phyloP scores from a whole-genome alignment of 179 eudicot species.

The Beta corolliflora region DNA sequence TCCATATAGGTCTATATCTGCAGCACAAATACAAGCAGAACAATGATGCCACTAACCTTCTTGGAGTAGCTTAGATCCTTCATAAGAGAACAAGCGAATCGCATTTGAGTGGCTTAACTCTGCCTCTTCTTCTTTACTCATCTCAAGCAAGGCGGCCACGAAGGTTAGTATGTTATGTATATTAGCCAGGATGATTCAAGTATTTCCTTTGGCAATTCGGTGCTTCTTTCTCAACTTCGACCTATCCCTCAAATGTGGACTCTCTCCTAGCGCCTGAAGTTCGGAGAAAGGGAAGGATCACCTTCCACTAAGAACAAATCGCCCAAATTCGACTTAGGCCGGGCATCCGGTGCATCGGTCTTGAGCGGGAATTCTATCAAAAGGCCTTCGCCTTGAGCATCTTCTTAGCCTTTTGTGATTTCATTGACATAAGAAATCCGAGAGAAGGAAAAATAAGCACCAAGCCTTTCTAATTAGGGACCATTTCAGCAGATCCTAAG shows the following conservation, averaged over 20 bases:
- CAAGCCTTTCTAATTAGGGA: slow-evolving; percentile 71
- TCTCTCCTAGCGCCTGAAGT: slow-evolving; percentile 25
- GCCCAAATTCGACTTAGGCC: slow-evolving; percentile 34
- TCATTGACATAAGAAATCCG: slow-evolving; percentile 77
- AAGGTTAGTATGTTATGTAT: slow-evolving; percentile 69
- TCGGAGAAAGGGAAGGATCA: slow-evolving; percentile 42
- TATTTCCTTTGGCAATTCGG: slow-evolving; percentile 43
- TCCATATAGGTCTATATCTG: too few species aligned
- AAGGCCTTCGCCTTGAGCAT: slow-evolving; percentile 76
- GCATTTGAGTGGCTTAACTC: too few species aligned
- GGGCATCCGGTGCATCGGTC: too few species aligned
- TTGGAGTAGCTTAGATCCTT: too few species aligned
- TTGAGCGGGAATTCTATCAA: slow-evolving; percentile 82
- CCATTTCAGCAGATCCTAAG: slow-evolving; percentile 94
- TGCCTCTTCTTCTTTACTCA: slow-evolving; percentile 62
- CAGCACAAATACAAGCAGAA: too few species aligned
- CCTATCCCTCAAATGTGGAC: slow-evolving; percentile 24
- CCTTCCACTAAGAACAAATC: slow-evolving; percentile 55
- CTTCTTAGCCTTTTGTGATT: slow-evolving; percentile 75
- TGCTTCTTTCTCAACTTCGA: slow-evolving; percentile 28
- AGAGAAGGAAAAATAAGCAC: slow-evolving; percentile 94
- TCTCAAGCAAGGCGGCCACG: slow-evolving; percentile 80
- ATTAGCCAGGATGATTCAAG: slow-evolving; percentile 93
- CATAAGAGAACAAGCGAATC: too few species aligned
- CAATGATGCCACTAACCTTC: too few species aligned